phyloP scores from a whole-genome alignment of 2,329 filamentous ascomycete species.

The Verticillium dahliae region DNA sequence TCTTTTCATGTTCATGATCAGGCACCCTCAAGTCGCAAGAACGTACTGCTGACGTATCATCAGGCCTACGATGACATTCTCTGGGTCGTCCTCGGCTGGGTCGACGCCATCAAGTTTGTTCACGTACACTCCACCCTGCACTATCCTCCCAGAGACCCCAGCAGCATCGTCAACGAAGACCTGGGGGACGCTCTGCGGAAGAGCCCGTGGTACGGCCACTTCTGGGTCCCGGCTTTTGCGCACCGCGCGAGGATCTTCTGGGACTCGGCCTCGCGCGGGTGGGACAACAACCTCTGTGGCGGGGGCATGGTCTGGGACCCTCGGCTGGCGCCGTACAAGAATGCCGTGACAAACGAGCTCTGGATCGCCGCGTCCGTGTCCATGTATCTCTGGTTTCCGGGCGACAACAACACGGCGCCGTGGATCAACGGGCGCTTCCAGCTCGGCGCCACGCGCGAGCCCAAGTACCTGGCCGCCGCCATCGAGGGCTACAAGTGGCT shows the following conservation, averaged over 20 bases:
- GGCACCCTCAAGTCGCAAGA: neutral
- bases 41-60: constrained; percentile 1
- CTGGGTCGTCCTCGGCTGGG: constrained; percentile 90
- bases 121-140: constrained; percentile 60
- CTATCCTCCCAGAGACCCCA: constrained; percentile 31
- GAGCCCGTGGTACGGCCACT: constrained; percentile 65
- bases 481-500: constrained; percentile 79
- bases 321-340: constrained; percentile 77
- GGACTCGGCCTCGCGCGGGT: constrained; percentile 70
- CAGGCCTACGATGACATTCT: constrained; percentile 91
- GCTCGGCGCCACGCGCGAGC: constrained; percentile 37
- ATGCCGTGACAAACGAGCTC: constrained; percentile 90
- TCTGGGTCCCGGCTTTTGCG: constrained; percentile 71
- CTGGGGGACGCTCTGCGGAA: constrained; percentile 26
- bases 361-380: constrained; percentile 77
- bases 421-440: constrained; percentile 35
- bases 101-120: constrained; percentile 75
- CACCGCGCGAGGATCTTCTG: constrained; percentile 82
- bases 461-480: constrained; percentile 65
- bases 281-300: constrained; percentile 73
- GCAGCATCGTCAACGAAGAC: constrained; percentile 14
- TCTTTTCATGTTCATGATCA: too few species aligned
- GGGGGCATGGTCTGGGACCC: constrained; percentile 94
- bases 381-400: constrained; percentile 88
- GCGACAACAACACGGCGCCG: constrained; percentile 67